Evolutionary conservation across 2,329 filamentous ascomycete genomes (phyloP).

Genomic region (Diaporthe sp.): DNA sequence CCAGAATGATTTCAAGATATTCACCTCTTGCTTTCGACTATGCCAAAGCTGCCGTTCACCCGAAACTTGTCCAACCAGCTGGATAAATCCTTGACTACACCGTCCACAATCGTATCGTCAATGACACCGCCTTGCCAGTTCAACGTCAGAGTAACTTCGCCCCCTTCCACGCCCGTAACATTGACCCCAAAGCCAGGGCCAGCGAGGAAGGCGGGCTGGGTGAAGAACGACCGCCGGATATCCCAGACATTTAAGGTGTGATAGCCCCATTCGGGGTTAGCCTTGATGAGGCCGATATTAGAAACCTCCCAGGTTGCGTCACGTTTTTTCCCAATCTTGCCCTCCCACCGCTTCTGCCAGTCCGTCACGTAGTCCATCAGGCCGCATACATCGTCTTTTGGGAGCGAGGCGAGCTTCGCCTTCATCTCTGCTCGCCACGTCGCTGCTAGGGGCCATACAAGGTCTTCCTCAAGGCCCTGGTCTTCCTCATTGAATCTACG

Average conservation of each 20-base stretch:
- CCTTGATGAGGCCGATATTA: slow-evolving; percentile 59
- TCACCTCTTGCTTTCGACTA: slow-evolving; percentile 14
- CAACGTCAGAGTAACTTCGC: slow-evolving; percentile 53
- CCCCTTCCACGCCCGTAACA: slow-evolving; percentile 56
- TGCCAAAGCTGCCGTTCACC: slow-evolving; percentile 40
- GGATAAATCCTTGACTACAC: slow-evolving; percentile 50
- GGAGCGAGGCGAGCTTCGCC: slow-evolving; percentile 46
- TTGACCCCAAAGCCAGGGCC: slow-evolving; percentile 57
- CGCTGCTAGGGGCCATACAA: slow-evolving; percentile 56
- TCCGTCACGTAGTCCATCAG: slow-evolving; percentile 56
- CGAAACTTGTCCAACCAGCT: slow-evolving; percentile 41
- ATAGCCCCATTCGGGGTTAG: background rate
- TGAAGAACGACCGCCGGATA: slow-evolving; percentile 59
- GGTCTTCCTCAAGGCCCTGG: slow-evolving; percentile 37
- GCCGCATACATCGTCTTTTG: slow-evolving; percentile 54
- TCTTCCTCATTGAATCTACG: slow-evolving; percentile 16
- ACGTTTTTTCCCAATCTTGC: slow-evolving; percentile 55
- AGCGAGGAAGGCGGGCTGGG: slow-evolving; percentile 57
- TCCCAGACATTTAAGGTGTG: slow-evolving; percentile 42
- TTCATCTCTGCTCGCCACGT: slow-evolving; percentile 49
- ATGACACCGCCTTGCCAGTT: slow-evolving; percentile 61
- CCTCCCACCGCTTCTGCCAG: slow-evolving; percentile 52
- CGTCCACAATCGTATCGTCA: slow-evolving; percentile 49
- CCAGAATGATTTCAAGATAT: background rate
- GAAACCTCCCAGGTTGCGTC: slow-evolving; percentile 61